Conservation (phyloP, 2,329 filamentous ascomycete species). For the Cladosporium sp. region DNA sequence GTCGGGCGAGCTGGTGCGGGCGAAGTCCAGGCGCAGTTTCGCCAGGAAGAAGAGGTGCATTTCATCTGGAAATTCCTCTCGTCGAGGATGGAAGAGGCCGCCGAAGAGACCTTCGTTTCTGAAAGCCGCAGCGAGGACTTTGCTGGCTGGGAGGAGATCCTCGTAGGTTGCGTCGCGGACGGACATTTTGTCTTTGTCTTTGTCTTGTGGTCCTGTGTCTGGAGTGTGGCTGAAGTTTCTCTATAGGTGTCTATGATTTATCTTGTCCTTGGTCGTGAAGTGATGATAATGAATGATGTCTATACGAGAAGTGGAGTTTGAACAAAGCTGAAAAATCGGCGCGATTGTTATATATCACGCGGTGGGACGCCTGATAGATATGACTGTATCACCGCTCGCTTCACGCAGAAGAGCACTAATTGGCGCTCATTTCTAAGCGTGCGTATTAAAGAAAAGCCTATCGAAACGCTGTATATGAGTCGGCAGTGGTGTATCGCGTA, state of each 20-base stretch:
- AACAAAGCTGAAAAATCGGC: background rate
- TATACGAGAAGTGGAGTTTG: background rate
- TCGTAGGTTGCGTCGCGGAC: slow-evolving; percentile 28
- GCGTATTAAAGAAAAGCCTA: background rate
- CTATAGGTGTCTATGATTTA: background rate
- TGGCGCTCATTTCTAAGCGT: background rate
- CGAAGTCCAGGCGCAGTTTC: slow-evolving; percentile 23
- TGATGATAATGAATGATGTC: background rate
- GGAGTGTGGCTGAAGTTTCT: background rate
- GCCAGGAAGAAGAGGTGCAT: slow-evolving; percentile 30
- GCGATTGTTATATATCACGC: background rate
- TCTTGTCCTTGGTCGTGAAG: background rate
- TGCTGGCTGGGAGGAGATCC: slow-evolving; percentile 29
- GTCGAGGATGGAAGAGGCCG: slow-evolving; percentile 27
- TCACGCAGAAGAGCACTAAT: background rate
- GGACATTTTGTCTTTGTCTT: slow-evolving; percentile 24
- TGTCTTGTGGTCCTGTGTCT: background rate
- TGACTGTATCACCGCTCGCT: background rate
- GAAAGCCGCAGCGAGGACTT: slow-evolving; percentile 30
- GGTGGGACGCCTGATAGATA: background rate
- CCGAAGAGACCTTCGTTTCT: slow-evolving; percentile 30
- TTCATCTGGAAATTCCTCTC: slow-evolving; percentile 29
- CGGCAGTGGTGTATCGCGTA: background rate
- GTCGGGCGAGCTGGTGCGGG: slow-evolving; percentile 15
- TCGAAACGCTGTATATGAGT: background rate